Conservation (phyloP, 2,329 filamentous ascomycete genomes). For the Cytospora schulzeri region DNA sequence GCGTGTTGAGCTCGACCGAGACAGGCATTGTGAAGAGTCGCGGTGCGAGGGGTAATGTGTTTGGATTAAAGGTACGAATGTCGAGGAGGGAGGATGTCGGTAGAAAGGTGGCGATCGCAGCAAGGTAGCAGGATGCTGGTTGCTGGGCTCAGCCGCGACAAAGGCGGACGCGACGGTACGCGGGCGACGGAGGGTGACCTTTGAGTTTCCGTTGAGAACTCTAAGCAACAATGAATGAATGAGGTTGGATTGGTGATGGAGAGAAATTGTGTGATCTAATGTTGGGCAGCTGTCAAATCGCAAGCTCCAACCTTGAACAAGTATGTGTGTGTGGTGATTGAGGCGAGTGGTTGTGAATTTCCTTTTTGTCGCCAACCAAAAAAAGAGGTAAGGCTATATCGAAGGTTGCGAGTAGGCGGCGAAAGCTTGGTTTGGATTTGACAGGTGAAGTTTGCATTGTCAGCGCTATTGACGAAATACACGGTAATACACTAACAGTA, state of each 20-base stretch:
- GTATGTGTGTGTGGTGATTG: neutral
- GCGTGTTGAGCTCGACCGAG: slow-evolving; percentile 75
- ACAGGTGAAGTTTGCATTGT: slow-evolving; percentile 22
- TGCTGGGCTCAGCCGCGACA: slow-evolving; percentile 9
- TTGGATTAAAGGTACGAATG: neutral
- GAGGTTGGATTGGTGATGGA: slow-evolving; percentile 3
- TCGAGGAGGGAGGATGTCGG: neutral
- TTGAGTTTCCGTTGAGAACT: neutral
- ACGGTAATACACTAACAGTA: neutral
- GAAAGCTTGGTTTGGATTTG: slow-evolving; percentile 13
- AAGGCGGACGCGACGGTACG: slow-evolving; percentile 10
- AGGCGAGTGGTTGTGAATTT: neutral
- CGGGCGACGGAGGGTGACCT: slow-evolving; percentile 4
- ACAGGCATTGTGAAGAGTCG: slow-evolving; percentile 66
- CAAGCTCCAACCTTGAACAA: slow-evolving; percentile 11
- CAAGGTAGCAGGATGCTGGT: slow-evolving; percentile 1
- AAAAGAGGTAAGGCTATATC: neutral
- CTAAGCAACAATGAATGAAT: slow-evolving; percentile 22
- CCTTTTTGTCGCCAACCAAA: slow-evolving; percentile 10
- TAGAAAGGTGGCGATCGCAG: neutral
- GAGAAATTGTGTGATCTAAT: neutral
- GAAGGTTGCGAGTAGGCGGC: slow-evolving; percentile 4
- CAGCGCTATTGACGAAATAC: slow-evolving; percentile 4
- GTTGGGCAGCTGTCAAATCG: slow-evolving; percentile 6
- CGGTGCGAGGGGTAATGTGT: neutral